Conservation (phyloP, 2,329 filamentous ascomycete genomes). For the Fusarium stilboides region DNA sequence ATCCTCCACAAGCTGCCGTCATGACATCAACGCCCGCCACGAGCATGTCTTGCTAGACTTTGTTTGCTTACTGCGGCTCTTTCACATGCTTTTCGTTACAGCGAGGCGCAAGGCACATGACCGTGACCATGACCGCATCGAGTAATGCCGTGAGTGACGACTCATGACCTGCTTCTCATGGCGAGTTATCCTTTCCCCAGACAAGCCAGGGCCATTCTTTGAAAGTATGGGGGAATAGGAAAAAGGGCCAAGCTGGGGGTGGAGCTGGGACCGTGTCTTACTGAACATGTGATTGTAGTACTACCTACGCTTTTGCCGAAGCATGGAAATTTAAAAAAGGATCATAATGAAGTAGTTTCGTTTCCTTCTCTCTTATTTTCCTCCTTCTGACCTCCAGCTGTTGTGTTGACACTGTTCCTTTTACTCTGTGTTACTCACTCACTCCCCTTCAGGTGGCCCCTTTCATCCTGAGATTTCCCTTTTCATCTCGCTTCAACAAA, state of each 20-base stretch:
- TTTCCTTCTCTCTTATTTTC: slow-evolving; percentile 1
- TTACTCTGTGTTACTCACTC: slow-evolving; percentile 1
- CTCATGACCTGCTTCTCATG: slow-evolving; percentile 36
- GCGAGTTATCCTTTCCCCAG: slow-evolving; percentile 22
- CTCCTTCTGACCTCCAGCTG: slow-evolving; percentile 6
- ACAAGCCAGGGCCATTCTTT: slow-evolving; percentile 2
- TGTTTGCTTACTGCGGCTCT: slow-evolving; percentile 21
- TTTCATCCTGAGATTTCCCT: not conserved
- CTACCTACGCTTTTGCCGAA: slow-evolving; percentile 43
- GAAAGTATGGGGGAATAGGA: slow-evolving; percentile 23
- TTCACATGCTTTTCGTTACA: slow-evolving; percentile 45
- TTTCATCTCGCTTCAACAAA: slow-evolving; percentile 6
- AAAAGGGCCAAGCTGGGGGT: too few species aligned
- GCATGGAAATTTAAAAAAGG: slow-evolving; percentile 40
- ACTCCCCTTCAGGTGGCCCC: too few species aligned
- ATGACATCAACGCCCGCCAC: slow-evolving; percentile 46
- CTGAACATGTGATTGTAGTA: slow-evolving; percentile 48
- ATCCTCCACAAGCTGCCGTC: slow-evolving; percentile 40
- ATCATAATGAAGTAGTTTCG: slow-evolving; percentile 7
- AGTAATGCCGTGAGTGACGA: slow-evolving; percentile 37
- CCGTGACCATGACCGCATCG: slow-evolving; percentile 41
- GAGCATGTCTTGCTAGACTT: slow-evolving; percentile 26
- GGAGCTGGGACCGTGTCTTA: not conserved
- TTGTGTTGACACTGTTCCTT: slow-evolving; percentile 4
- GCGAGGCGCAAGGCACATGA: slow-evolving; percentile 44